These are phyloP conservation scores for Ophiocordyceps camponoti-saundersi DNA, from an alignment of 2,329 filamentous ascomycete species.

Conservation along the genomic window DNA sequence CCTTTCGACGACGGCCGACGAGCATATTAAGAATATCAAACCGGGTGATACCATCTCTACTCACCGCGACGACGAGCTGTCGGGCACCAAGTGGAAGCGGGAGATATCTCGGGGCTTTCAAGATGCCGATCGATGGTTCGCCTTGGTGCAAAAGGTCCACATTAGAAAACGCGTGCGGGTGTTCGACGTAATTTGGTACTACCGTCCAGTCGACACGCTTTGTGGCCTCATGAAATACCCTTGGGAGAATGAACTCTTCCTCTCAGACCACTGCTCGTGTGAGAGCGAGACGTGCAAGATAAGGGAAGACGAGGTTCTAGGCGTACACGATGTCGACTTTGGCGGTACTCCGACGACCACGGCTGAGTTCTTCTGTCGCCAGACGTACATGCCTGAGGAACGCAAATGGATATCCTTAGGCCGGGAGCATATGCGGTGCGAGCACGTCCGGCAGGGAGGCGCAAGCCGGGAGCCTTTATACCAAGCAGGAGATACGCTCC, in stretches of 20 bases:
- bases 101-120: conserved; percentile 22
- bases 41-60: conserved; percentile 33
- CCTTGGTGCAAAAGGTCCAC: conserved; percentile 44
- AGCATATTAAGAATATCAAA: conserved; percentile 16
- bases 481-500: conserved; percentile 40
- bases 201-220: conserved; percentile 52
- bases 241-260: conserved; percentile 55
- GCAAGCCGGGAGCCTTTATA: conserved; percentile 17
- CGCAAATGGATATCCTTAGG: conserved; percentile 45
- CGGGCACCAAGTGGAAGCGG: conserved; percentile 38
- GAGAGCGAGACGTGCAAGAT: conserved; percentile 26
- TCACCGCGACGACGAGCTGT: conserved; percentile 23
- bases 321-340: conserved; percentile 40
- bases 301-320: conserved; percentile 34
- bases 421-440: conserved; percentile 36
- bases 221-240: conserved; percentile 53
- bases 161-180: conserved; percentile 14
- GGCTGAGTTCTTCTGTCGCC: conserved; percentile 49
- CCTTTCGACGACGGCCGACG: conserved; percentile 6
- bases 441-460: conserved; percentile 12
- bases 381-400: conserved; percentile 45
- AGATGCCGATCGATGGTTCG: conserved; percentile 46
- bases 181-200: conserved; percentile 60
- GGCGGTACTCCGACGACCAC: conserved; percentile 28
- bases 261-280: conserved; percentile 64